These are phyloP conservation scores for Cordyceps javanica DNA, from an alignment of 2,329 filamentous ascomycete genomes.

Conservation along the genomic window DNA sequence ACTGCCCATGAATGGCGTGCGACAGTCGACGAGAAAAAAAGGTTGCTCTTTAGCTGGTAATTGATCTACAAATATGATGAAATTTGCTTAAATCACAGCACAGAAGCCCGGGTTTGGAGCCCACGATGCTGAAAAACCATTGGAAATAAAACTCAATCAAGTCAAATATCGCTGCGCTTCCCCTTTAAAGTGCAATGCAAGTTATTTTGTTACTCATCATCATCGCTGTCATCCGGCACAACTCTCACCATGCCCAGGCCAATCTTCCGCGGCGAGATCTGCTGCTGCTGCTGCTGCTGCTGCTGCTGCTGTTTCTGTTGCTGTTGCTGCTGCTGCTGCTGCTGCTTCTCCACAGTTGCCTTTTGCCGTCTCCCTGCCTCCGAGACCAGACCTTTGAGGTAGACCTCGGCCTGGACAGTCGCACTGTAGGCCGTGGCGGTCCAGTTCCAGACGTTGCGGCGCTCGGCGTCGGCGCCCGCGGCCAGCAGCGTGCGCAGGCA, in stretches of 20 bases:
- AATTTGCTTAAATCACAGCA: not conserved
- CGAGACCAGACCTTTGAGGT: constrained; percentile 68
- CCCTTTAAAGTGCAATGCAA: not conserved
- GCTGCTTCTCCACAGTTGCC: constrained; percentile 33
- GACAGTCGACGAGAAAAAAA: not conserved
- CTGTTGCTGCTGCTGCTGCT: not conserved
- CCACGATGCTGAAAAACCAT: not conserved
- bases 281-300: not conserved
- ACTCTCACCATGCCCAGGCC: constrained; percentile 39
- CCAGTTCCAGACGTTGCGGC: constrained; percentile 72
- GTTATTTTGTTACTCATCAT: constrained; percentile 23
- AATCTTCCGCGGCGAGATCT: constrained; percentile 23
- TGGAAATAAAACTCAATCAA: not conserved
- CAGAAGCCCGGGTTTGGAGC: too few species aligned
- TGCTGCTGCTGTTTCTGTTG: constrained; percentile 23
- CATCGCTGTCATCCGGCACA: constrained; percentile 34
- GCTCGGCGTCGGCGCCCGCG: constrained; percentile 69
- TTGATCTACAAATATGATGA: not conserved
- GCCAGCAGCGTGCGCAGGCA: constrained; percentile 70
- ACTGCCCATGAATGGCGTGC: not conserved
- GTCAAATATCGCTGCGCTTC: not conserved
- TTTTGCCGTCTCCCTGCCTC: constrained; percentile 58
- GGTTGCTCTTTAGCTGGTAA: not conserved
- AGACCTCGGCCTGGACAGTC: constrained; percentile 77
- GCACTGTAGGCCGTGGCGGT: constrained; percentile 77